Base-by-base conservation (phyloP, 2,329 filamentous ascomycete species). In the Calonectria henricotiae region DNA sequence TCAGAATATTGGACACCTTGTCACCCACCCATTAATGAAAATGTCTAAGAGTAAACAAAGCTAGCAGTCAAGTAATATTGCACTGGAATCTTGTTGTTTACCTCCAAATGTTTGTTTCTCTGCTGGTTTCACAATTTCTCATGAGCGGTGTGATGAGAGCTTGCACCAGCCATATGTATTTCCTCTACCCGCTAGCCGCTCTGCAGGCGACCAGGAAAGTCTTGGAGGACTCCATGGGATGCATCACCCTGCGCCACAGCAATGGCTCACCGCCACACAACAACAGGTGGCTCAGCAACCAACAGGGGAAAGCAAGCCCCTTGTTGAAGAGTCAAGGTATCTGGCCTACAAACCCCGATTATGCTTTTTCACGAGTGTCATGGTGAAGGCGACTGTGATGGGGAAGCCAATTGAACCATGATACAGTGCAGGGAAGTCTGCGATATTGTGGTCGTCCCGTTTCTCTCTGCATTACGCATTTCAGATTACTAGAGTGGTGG, bases 241-340 rank as follows among this genome's bases (percentile, higher is more conserved):
- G 74, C 73, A 73, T 71, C 67, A 73, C 65, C 49, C 47, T 39
- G 64, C 65, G 75, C 73, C 75, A 76, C 72, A 74, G 62, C 63
- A 13, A 63, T 20, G 25, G 54, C 55, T 9, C 30, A 74, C 58
- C 15, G 69, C 71, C 74, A 69, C 35, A 37, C 12, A 13, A 11
- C 35, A 72, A 73, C 39, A 9, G 55, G 35, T 71, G 27, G n/a
- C 67, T 62, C 43, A n/a, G 25, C 23, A 9, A 41, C 44, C 47
- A 30, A 27, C 60, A 30, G 41, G 44, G 46, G 23, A 13, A 7
- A 23, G 7, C 8, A 6, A 23, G 4, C 8, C 39, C 39, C 61
- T 49, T 61, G 43, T n/a, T 20, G n/a, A 46, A 23, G n/a, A 46
- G n/a, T 5, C n/a, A 11, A 20, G 43, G 43, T n/a, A n/a, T 46